phyloP scores from a whole-genome alignment of 805 yeast species.

The Saccharomycopsis schoenii region DNA sequence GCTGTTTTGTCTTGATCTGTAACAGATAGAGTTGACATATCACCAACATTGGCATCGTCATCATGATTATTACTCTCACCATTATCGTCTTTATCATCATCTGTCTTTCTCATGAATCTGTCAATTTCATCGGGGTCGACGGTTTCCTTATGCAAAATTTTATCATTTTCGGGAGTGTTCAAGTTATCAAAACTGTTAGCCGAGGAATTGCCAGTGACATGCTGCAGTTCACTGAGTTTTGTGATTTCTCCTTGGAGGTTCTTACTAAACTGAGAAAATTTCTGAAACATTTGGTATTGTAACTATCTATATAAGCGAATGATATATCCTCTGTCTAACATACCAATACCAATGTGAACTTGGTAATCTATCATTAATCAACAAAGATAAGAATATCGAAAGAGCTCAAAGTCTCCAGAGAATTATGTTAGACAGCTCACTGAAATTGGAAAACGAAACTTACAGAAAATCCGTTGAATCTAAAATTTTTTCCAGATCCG shows the following conservation, averaged over 20 bases:
- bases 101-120: slow-evolving; percentile 38
- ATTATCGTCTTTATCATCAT: slow-evolving; percentile 15
- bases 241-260: slow-evolving; percentile 52
- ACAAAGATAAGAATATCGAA: too few relatives aligned
- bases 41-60: slow-evolving; percentile 15
- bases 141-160: slow-evolving; percentile 32
- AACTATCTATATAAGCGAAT: too few relatives aligned
- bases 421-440: too few relatives aligned
- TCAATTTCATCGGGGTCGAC: slow-evolving; percentile 36
- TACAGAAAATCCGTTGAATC: too few relatives aligned
- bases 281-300: slow-evolving; percentile 22
- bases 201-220: background rate
- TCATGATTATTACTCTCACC: slow-evolving; percentile 20
- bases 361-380: too few relatives aligned
- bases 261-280: slow-evolving; percentile 42
- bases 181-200: slow-evolving; percentile 5
- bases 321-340: too few relatives aligned
- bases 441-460: too few relatives aligned
- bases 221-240: slow-evolving; percentile 25
- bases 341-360: too few relatives aligned
- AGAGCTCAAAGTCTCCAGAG: too few relatives aligned
- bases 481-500: too few relatives aligned
- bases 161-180: slow-evolving; percentile 17
- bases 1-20: background rate
- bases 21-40: slow-evolving; percentile 16